Conservation (phyloP, 1,139 yeast genomes). For the Kodamaea plutei region DNA sequence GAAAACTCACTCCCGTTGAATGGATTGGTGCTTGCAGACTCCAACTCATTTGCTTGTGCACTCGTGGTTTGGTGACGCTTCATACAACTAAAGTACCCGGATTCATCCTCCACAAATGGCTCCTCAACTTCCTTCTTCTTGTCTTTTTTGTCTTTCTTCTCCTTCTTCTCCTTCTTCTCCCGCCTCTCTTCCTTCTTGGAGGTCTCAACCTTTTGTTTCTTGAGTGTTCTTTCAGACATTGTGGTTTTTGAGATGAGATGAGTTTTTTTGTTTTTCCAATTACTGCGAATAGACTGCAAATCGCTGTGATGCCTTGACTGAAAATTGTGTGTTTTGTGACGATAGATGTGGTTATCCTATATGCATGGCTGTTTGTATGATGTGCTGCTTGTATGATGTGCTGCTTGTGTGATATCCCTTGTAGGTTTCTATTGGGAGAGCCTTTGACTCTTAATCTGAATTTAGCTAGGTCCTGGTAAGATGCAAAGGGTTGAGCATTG, state of each 20-base stretch:
- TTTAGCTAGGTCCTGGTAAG: no score
- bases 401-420: no score
- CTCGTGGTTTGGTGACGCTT: slow-evolving; percentile 71
- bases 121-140: slow-evolving; percentile 34
- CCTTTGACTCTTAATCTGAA: no score
- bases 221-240: slow-evolving; percentile 29
- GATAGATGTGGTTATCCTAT: no score
- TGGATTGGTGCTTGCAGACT: slow-evolving; percentile 65
- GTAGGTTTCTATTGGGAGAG: no score
- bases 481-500: no score
- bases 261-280: no score
- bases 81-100: slow-evolving; percentile 53
- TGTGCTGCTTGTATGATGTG: no score
- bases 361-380: no score
- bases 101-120: slow-evolving; percentile 24
- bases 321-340: no score
- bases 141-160: slow-evolving; percentile 44
- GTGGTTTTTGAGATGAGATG: slow-evolving; percentile 1
- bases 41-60: slow-evolving; percentile 60
- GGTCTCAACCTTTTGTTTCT: slow-evolving; percentile 41
- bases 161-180: slow-evolving; percentile 39
- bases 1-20: slow-evolving; percentile 67
- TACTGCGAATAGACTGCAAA: no score
- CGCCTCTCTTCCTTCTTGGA: slow-evolving; percentile 38
- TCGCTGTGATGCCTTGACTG: no score